Base-by-base conservation (phyloP, 441 rosid species). In the Euphorbia celastroides region DNA sequence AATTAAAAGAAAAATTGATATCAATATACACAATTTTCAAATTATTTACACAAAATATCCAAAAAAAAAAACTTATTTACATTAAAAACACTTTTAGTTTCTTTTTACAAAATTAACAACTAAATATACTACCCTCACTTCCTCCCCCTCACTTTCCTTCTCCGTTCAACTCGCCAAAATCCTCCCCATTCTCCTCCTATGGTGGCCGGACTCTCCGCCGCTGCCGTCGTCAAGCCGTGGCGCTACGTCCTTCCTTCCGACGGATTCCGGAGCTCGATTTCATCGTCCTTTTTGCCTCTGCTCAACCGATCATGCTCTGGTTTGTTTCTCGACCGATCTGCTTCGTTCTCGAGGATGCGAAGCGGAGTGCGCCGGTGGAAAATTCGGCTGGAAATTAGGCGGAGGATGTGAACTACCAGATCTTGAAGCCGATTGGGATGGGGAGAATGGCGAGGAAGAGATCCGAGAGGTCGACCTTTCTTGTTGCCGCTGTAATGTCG, bases 401-500 rank as follows among this genome's bases (percentile, higher is more conserved):
- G 0, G 75, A 50, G 59, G 77, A 55, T 30, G 52, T 1, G 14
- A 74, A 80, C 41, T 31, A 71, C 0, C 89, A 81, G 83, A 75
- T 82, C 71, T 72, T 75, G 20, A 76, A 78, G 36, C 62, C 75
- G 16, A 93, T 83, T 14, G 64, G 78, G 32, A 81, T 84, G 17
- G 96, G 91, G 86, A 80, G 86, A 59, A 36, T 79, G 63, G 84
- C 84, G 5, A 79, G 89, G 83, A 94, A 89, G 83, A 86, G 70
- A 79, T 88, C 90, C 1, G 96, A 91, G 85, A 77, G 96, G 87
- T 78, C 72, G 50, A 88, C 96, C 7, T 94, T 89, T 63, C 76
- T 94, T 12, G 75, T 94, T 22, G 99, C 97, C 5, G 96, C 96
- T 0, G 83, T 91, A 38, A 83, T 94, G 96, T 89, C 97, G 50